Percentiles rank a stretch among this genome's conserved stretches.
Conservation (phyloP, 805 yeast species). For the Sugiyamaella americana region DNA sequence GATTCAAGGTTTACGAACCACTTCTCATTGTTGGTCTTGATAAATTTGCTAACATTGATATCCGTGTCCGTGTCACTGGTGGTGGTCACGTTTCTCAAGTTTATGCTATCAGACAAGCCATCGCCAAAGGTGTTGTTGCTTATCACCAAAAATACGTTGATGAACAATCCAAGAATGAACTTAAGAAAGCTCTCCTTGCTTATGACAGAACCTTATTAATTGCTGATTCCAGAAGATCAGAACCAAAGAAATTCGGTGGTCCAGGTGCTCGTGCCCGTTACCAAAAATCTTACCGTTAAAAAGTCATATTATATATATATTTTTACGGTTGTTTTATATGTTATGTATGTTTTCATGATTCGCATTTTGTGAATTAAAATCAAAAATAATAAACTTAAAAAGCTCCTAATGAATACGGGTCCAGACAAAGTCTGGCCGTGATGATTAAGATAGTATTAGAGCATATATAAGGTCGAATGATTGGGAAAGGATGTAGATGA, state of each 20-base stretch:
- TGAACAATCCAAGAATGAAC: slow-evolving; percentile 99
- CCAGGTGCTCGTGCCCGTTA: slow-evolving; percentile 99
- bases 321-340: neutral
- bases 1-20: slow-evolving; percentile 99
- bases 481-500: too few species aligned
- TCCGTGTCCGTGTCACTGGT: slow-evolving; percentile 98
- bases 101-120: slow-evolving; percentile 99
- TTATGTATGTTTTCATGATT: neutral
- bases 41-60: slow-evolving; percentile 96
- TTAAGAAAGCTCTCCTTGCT: slow-evolving; percentile 93
- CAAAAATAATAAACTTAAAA: neutral
- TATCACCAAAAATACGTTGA: slow-evolving; percentile 99
- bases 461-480: too few species aligned
- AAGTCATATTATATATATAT: neutral
- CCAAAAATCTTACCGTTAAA: slow-evolving; percentile 99
- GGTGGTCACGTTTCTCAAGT: slow-evolving; percentile 99
- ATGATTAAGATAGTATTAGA: too few species aligned
- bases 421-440: too few species aligned
- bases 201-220: slow-evolving; percentile 99
- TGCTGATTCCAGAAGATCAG: slow-evolving; percentile 99
- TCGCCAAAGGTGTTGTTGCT: slow-evolving; percentile 99
- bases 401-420: too few species aligned
- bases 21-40: slow-evolving; percentile 96
- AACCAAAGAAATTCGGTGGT: slow-evolving; percentile 99
- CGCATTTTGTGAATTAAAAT: neutral